A percentile compares a stretch with the other conserved stretches of the same genome.
These are phyloP conservation scores for Leccinum disarticulatum DNA, from an alignment of 768 basidiomycete genomes.

Conservation along the genomic window DNA sequence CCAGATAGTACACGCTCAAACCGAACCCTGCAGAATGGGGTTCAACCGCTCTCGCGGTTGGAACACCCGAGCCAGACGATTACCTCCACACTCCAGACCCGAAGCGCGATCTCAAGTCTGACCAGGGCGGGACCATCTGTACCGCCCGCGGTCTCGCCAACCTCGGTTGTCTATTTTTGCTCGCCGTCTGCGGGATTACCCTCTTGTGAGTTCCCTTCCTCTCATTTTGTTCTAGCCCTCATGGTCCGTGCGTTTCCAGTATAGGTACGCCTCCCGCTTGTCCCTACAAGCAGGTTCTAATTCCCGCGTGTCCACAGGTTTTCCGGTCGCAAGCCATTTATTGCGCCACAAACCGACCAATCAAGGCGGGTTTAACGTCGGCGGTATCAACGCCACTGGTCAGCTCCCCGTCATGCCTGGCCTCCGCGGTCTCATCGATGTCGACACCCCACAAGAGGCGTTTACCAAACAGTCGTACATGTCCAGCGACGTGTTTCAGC, in stretches of 20 bases:
- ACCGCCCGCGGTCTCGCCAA: slow-evolving; percentile 65
- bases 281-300: neutral
- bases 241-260: slow-evolving; percentile 7
- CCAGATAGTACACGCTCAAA: slow-evolving; percentile 37
- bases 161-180: slow-evolving; percentile 61
- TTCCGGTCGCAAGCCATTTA: slow-evolving; percentile 51
- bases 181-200: slow-evolving; percentile 46
- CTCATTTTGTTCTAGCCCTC: neutral
- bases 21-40: slow-evolving; percentile 51
- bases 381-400: slow-evolving; percentile 72
- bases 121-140: slow-evolving; percentile 57
- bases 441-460: slow-evolving; percentile 49
- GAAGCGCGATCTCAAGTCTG: slow-evolving; percentile 49
- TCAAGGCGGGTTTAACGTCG: slow-evolving; percentile 66
- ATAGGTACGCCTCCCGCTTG: slow-evolving; percentile 13
- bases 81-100: slow-evolving; percentile 65
- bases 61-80: slow-evolving; percentile 59
- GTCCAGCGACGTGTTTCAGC: slow-evolving; percentile 37
- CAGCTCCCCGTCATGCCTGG: slow-evolving; percentile 51
- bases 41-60: slow-evolving; percentile 42
- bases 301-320: slow-evolving; percentile 34
- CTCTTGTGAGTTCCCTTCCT: slow-evolving; percentile 50
- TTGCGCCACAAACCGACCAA: slow-evolving; percentile 38
- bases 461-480: slow-evolving; percentile 42
- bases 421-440: slow-evolving; percentile 51